Conservation (phyloP, 1,284 basidiomycete genomes). For the Sporisorium scitamineum region DNA sequence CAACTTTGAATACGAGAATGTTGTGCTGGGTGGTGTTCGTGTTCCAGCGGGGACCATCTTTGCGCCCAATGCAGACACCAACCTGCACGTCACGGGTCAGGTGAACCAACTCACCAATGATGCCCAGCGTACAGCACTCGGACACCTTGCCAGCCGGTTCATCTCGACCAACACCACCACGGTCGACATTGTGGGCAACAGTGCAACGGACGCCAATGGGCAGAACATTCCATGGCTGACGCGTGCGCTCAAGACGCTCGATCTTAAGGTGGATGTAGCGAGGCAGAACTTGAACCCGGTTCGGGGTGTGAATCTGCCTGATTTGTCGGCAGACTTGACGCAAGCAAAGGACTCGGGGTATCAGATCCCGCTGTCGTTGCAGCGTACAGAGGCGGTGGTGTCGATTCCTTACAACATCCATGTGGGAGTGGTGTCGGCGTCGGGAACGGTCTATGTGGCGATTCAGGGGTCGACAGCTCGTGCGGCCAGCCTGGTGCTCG, state of each 20-base stretch:
- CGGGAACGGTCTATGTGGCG: constrained; percentile 72
- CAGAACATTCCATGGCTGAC: constrained; percentile 78
- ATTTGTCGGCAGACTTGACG: constrained; percentile 75
- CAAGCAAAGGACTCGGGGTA: constrained; percentile 19
- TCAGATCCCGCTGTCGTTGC: constrained; percentile 33
- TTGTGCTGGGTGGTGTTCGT: constrained; percentile 70
- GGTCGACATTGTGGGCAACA: constrained; percentile 76
- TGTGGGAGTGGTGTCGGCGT: constrained; percentile 76
- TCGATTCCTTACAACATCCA: constrained; percentile 83
- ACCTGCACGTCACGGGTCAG: constrained; percentile 75
- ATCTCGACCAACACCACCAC: constrained; percentile 77
- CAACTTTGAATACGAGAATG: constrained; percentile 71
- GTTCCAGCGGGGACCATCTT: constrained; percentile 72
- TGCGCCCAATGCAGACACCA: constrained; percentile 72
- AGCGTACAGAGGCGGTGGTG: constrained; percentile 76
- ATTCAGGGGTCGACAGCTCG: constrained; percentile 1
- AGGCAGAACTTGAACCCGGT: constrained; percentile 78
- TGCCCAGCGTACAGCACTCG: constrained; percentile 73
- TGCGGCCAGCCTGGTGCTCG: constrained; percentile 6
- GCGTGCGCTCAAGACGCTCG: constrained; percentile 78
- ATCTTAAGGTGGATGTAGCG: constrained; percentile 76
- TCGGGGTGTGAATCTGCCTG: constrained; percentile 75
- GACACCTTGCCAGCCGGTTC: constrained; percentile 77
- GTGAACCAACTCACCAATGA: constrained; percentile 74
- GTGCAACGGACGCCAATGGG: constrained; percentile 64